Evolutionary conservation across 768 basidiomycete species (phyloP).

Genomic region (Dioszegia aurantiaca): DNA sequence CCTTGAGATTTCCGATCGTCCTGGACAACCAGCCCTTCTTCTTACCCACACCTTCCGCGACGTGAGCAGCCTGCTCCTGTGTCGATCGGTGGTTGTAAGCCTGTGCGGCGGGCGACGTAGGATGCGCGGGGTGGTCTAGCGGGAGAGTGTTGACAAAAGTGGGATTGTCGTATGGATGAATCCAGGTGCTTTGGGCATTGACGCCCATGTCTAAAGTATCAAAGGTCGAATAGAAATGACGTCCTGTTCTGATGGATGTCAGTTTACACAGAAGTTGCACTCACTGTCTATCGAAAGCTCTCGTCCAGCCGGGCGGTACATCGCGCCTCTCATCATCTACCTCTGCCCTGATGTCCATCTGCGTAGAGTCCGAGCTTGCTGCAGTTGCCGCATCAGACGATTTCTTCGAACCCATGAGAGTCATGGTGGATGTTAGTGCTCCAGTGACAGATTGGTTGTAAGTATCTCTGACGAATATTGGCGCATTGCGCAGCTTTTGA

Average conservation of each 20-base stretch:
- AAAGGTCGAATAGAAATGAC: constrained; percentile 48
- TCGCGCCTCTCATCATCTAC: constrained; percentile 46
- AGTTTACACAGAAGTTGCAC: no score
- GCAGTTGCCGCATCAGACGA: not conserved
- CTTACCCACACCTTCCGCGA: not conserved
- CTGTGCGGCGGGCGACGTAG: constrained; percentile 36
- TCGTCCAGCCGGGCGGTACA: constrained; percentile 47
- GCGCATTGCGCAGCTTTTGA: no score
- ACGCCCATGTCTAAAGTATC: constrained; percentile 19
- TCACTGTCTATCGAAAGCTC: constrained; percentile 48
- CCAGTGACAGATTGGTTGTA: no score
- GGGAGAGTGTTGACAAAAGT: constrained; percentile 41
- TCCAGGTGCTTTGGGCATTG: constrained; percentile 39
- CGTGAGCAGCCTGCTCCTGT: constrained; percentile 1
- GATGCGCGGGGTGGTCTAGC: constrained; percentile 45
- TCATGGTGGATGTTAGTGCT: no score
- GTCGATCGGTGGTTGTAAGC: constrained; percentile 24
- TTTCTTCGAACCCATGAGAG: not conserved
- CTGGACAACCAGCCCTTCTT: constrained; percentile 38
- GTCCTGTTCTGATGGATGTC: constrained; percentile 25
- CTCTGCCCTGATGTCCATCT: not conserved
- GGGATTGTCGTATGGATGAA: constrained; percentile 49
- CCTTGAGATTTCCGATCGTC: constrained; percentile 12
- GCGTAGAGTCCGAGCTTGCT: not conserved
- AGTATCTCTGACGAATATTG: no score